A percentile compares a stretch with the other conserved stretches of the same genome.
phyloP scores from a whole-genome alignment of 225 moss, liverwort and hornwort species.

The Climacium dendroides region DNA sequence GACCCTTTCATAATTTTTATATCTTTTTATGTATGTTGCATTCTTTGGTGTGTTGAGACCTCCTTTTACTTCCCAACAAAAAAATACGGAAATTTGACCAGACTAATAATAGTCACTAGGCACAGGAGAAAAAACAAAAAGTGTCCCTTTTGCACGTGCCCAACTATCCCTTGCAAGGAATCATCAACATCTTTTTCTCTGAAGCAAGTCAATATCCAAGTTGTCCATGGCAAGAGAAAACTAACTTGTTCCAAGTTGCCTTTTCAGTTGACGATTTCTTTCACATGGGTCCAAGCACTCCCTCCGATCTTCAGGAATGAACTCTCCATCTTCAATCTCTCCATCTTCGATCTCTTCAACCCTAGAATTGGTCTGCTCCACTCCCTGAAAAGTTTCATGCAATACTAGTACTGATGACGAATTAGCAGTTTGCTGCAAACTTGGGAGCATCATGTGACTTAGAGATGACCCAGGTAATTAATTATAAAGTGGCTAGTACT shows the following conservation, averaged over 20 bases:
- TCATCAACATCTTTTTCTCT: not conserved
- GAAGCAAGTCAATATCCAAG: not conserved
- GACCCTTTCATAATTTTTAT: not conserved
- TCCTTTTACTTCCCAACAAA: not conserved
- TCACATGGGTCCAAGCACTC: not conserved
- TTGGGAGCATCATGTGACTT: not conserved
- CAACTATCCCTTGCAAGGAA: not conserved
- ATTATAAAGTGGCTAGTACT: not conserved
- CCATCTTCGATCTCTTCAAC: not conserved
- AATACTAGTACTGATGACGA: not conserved
- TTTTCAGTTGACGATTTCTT: not conserved
- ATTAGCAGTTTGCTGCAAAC: not conserved
- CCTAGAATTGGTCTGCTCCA: not conserved
- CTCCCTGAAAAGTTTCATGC: not conserved
- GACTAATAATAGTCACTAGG: not conserved
- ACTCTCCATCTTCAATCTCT: not conserved
- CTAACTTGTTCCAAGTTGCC: not conserved
- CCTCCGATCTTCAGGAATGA: not conserved
- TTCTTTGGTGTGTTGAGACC: accelerated
- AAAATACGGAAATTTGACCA: not conserved
- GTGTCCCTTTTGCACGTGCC: not conserved
- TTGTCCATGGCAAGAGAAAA: not conserved
- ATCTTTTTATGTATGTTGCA: too few relatives aligned
- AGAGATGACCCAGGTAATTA: not conserved
- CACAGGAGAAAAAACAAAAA: not conserved